These are phyloP conservation scores for Chlamydomonas schloesseri DNA, from an alignment of 139 green algal species.

Conservation along the genomic window DNA sequence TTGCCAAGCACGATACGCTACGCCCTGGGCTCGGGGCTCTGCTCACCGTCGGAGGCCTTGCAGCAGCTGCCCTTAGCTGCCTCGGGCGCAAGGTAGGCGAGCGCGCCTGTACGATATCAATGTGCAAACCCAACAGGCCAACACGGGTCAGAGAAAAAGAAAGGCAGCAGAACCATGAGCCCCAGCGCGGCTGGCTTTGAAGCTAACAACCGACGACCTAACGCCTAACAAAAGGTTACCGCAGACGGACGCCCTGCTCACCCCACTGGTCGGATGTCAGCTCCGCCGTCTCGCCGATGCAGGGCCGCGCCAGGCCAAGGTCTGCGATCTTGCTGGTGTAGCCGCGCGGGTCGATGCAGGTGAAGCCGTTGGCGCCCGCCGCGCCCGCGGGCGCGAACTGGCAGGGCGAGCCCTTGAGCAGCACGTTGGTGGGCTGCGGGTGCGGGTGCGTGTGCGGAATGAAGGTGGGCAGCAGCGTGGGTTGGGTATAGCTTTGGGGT, in stretches of 20 bases:
- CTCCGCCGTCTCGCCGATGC: neutral
- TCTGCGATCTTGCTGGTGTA: conserved; percentile 44
- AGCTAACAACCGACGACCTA: too few relatives aligned
- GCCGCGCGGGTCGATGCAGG: conserved; percentile 4
- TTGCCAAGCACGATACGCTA: too few relatives aligned
- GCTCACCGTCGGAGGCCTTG: conserved; percentile 14
- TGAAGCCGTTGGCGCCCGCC: neutral
- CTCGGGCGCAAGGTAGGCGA: conserved; percentile 30
- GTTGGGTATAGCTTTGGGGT: too few relatives aligned
- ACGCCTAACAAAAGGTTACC: too few relatives aligned
- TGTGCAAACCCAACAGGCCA: too few relatives aligned
- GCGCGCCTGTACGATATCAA: conserved; percentile 15
- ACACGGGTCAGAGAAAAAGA: too few relatives aligned
- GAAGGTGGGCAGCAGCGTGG: too few relatives aligned
- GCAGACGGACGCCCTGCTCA: neutral
- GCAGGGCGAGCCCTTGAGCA: conserved; percentile 28
- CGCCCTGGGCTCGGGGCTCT: too few relatives aligned
- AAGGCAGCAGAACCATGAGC: too few relatives aligned
- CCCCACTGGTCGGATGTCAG: conserved; percentile 34
- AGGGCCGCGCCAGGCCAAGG: conserved; percentile 17
- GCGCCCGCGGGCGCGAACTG: neutral
- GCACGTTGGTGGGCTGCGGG: conserved; percentile 33
- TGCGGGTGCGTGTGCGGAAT: neutral
- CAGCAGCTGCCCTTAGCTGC: conserved; percentile 33
- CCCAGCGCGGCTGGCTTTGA: too few relatives aligned